A percentile compares a stretch with the other conserved stretches of the same genome.
Conservation (phyloP, 2,329 filamentous ascomycete genomes). For the Huntiella abstrusa region DNA sequence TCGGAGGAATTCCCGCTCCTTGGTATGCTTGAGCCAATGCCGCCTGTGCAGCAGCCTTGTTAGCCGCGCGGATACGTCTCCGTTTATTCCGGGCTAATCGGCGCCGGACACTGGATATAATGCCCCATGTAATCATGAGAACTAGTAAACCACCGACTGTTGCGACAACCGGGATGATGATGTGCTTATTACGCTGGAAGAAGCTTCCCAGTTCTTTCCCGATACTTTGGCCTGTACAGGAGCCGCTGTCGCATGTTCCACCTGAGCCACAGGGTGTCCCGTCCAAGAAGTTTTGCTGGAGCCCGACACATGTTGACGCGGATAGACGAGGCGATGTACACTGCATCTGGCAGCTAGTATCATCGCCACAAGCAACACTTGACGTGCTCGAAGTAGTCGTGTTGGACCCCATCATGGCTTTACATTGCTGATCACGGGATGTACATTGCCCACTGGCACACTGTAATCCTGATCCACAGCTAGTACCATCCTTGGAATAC, state of each 20-base stretch:
- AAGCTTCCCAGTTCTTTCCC: conserved; percentile 54
- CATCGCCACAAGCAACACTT: conserved; percentile 52
- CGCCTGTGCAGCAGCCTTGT: background rate
- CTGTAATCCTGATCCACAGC: conserved; percentile 50
- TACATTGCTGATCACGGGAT: conserved; percentile 75
- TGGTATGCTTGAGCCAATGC: background rate
- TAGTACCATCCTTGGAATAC: conserved; percentile 48
- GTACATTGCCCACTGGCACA: conserved; percentile 94
- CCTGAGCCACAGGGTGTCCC: conserved; percentile 70
- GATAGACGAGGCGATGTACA: conserved; percentile 57
- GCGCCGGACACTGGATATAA: conserved; percentile 23
- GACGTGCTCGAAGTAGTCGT: conserved; percentile 56
- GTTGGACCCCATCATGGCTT: conserved; percentile 59
- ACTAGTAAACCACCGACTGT: conserved; percentile 57
- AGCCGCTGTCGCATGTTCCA: conserved; percentile 60
- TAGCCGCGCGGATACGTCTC: background rate
- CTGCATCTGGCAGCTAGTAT: conserved; percentile 48
- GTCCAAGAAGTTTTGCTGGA: conserved; percentile 86
- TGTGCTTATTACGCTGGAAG: conserved; percentile 56
- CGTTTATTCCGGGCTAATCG: background rate
- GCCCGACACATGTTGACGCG: conserved; percentile 45
- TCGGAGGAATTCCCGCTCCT: background rate
- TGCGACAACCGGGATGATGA: conserved; percentile 63
- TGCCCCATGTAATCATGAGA: conserved; percentile 50
- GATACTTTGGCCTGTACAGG: conserved; percentile 52